Evolutionary conservation across 2,329 filamentous ascomycete genomes (phyloP).

Genomic region (Xylariaceae sp.): DNA sequence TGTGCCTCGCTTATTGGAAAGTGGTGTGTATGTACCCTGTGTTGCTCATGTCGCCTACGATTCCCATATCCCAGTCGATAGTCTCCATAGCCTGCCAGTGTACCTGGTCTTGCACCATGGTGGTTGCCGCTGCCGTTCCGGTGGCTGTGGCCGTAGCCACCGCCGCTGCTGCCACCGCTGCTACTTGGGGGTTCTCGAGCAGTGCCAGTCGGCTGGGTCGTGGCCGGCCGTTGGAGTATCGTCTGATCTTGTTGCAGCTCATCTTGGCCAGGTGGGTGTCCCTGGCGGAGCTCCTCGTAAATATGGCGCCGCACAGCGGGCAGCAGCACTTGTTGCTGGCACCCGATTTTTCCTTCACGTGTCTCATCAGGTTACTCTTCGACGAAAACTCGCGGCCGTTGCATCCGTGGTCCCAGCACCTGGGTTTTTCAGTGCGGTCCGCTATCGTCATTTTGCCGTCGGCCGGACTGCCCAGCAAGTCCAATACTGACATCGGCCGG

Average conservation of each 20-base stretch:
- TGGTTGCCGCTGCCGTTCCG: slow-evolving; percentile 10
- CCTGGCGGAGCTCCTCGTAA: slow-evolving; percentile 25
- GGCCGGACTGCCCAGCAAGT: slow-evolving; percentile 15
- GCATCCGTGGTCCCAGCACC: slow-evolving; percentile 27
- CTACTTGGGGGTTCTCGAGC: slow-evolving; percentile 23
- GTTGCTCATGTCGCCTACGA: slow-evolving; percentile 14
- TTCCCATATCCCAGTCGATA: slow-evolving; percentile 19
- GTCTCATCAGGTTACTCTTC: slow-evolving; percentile 26
- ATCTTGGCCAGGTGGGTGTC: slow-evolving; percentile 27
- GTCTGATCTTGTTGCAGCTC: slow-evolving; percentile 27
- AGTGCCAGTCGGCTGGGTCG: slow-evolving; percentile 25
- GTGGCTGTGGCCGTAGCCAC: too few species aligned
- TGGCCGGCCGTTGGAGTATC: slow-evolving; percentile 27
- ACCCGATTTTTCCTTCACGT: slow-evolving; percentile 25
- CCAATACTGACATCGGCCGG: slow-evolving; percentile 11
- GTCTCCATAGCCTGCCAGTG: slow-evolving; percentile 21
- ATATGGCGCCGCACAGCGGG: slow-evolving; percentile 26
- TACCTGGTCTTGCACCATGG: slow-evolving; percentile 18
- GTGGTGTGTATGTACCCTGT: slow-evolving; percentile 3
- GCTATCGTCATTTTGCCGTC: slow-evolving; percentile 15
- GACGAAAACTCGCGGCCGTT: slow-evolving; percentile 27
- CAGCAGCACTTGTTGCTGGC: slow-evolving; percentile 23
- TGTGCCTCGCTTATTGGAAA: slow-evolving; percentile 2
- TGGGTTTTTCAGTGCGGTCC: slow-evolving; percentile 20
- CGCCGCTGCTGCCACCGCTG: slow-evolving; percentile 16